Evolutionary conservation across 371 early-diverging fungal species (phyloP).

Genomic region (Mucor piriformis): DNA sequence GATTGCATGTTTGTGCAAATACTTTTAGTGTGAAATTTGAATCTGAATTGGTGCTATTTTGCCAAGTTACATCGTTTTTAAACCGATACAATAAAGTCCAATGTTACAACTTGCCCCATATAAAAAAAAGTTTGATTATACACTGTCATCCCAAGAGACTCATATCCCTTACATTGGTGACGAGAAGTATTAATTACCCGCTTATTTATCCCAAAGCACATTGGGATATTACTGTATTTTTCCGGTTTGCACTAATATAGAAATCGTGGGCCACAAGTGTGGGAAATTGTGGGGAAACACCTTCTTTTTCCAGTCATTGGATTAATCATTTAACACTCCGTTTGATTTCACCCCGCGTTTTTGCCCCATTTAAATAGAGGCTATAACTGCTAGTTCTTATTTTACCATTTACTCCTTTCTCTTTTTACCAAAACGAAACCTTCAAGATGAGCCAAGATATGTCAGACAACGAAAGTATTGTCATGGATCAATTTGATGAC

Average conservation of each 20-base stretch:
- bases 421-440: background rate
- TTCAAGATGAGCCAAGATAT: slow-evolving; percentile 2
- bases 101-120: too few species aligned
- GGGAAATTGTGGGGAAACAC: background rate
- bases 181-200: background rate
- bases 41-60: too few species aligned
- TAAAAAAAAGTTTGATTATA: too few species aligned
- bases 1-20: too few species aligned
- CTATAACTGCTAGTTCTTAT: background rate
- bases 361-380: background rate
- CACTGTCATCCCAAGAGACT: background rate
- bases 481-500: background rate
- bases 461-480: slow-evolving; percentile 9
- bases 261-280: background rate
- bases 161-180: too few species aligned
- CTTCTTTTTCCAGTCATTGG: background rate
- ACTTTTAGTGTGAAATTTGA: too few species aligned
- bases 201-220: background rate
- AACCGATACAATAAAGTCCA: background rate
- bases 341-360: background rate
- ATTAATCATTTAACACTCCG: background rate
- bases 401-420: background rate
- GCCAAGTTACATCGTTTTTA: background rate
- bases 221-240: too few species aligned
- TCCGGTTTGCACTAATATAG: too few species aligned